phyloP scores from a whole-genome alignment of 352 stramenopile genomes.

The Phytophthora fragariae region DNA sequence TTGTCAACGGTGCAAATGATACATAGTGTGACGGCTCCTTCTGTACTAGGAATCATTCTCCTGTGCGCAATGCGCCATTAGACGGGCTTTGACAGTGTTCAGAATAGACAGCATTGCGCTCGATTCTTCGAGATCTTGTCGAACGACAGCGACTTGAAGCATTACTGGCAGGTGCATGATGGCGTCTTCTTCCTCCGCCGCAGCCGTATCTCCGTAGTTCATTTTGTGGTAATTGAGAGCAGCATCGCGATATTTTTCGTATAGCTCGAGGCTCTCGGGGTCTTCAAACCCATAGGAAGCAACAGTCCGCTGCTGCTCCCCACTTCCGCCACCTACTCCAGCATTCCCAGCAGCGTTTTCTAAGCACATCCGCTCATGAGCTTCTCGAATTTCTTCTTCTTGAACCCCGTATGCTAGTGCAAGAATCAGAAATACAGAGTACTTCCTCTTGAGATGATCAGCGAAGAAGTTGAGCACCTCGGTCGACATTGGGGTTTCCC shows the following conservation, averaged over 20 bases:
- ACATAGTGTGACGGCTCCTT: constrained; percentile 1
- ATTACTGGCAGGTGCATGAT: constrained; percentile 92
- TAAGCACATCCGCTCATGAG: constrained; percentile 83
- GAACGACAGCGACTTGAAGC: constrained; percentile 81
- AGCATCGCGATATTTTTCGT: constrained; percentile 87
- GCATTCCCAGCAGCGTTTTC: constrained; percentile 80
- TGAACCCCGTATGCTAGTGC: constrained; percentile 77
- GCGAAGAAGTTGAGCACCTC: constrained; percentile 86
- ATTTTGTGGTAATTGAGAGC: constrained; percentile 87
- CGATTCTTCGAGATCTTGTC: constrained; percentile 74
- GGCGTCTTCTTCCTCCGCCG: constrained; percentile 87
- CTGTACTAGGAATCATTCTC: constrained; percentile 55
- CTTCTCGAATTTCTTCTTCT: constrained; percentile 83
- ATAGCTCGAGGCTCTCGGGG: constrained; percentile 76
- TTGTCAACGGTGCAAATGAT: constrained; percentile 16
- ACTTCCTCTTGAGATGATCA: constrained; percentile 89
- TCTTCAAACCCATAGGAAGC: constrained; percentile 81
- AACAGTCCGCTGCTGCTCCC: constrained; percentile 56
- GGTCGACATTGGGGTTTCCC: constrained; percentile 50
- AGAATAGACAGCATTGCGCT: constrained; percentile 81
- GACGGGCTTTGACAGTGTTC: constrained; percentile 72
- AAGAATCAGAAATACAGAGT: constrained; percentile 88
- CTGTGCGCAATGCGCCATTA: constrained; percentile 64
- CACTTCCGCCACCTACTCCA: constrained; percentile 76
- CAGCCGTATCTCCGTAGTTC: constrained; percentile 82